Evolutionary conservation across 148 eudicot species (phyloP).

Genomic region (Chenopodium berlandieri): DNA sequence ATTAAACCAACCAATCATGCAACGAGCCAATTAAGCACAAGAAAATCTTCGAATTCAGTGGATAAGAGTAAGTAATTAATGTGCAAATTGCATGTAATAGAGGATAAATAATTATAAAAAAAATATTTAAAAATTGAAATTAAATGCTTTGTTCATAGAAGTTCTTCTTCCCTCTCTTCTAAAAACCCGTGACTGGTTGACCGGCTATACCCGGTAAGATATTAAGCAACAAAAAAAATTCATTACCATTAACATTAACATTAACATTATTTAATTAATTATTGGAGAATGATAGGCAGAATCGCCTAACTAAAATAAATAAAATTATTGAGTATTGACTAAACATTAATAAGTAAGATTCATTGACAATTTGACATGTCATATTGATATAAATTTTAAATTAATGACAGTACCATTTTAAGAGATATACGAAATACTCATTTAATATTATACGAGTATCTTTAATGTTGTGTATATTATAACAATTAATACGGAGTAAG

Average conservation of each 20-base stretch:
- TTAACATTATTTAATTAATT: background rate
- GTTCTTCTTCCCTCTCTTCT: slow-evolving; percentile 1
- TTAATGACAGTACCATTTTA: too few relatives aligned
- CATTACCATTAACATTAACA: background rate
- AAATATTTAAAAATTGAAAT: background rate
- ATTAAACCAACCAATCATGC: slow-evolving; percentile 4
- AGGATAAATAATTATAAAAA: background rate
- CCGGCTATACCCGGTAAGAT: slow-evolving; percentile 21
- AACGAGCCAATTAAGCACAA: background rate
- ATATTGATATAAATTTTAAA: too few relatives aligned
- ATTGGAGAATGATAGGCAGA: too few relatives aligned
- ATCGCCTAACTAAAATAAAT: too few relatives aligned
- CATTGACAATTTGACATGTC: too few relatives aligned
- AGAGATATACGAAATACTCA: too few relatives aligned
- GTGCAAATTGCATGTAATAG: background rate
- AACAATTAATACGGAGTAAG: too few relatives aligned
- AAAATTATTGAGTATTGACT: too few relatives aligned
- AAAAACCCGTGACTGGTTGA: slow-evolving; percentile 13
- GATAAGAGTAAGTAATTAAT: slow-evolving; percentile 19
- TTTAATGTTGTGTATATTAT: too few relatives aligned
- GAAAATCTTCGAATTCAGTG: background rate
- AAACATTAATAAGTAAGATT: too few relatives aligned
- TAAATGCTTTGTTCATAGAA: slow-evolving; percentile 16
- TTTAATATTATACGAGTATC: too few relatives aligned
- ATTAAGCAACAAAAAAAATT: background rate